Conservation (phyloP, 805 yeast genomes). For the Metschnikowia picachoensis region DNA sequence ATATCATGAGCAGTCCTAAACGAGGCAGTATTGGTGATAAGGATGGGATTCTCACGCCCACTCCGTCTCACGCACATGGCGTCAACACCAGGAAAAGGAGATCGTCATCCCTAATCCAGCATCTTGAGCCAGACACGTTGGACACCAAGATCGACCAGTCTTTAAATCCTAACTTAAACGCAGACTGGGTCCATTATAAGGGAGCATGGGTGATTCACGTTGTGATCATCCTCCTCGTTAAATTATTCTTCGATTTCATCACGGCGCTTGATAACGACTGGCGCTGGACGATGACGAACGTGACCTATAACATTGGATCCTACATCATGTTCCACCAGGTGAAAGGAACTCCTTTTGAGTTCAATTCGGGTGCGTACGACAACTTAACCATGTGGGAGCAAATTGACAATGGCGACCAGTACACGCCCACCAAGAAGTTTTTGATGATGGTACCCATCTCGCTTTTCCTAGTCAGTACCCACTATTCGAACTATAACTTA, state of each 20-base stretch:
- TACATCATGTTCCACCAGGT: slow-evolving; percentile 95
- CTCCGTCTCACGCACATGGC: slow-evolving; percentile 18
- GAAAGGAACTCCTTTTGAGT: slow-evolving; percentile 96
- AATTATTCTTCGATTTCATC: slow-evolving; percentile 71
- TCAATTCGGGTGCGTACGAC: slow-evolving; percentile 94
- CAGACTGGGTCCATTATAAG: slow-evolving; percentile 92
- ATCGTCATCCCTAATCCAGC: slow-evolving; percentile 84
- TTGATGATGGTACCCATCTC: slow-evolving; percentile 89
- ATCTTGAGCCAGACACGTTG: slow-evolving; percentile 86
- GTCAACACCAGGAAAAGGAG: slow-evolving; percentile 49
- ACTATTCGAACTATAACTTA: slow-evolving; percentile 82
- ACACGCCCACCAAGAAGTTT: slow-evolving; percentile 94
- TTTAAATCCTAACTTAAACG: slow-evolving; percentile 83
- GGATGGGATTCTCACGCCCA: slow-evolving; percentile 20
- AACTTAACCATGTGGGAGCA: slow-evolving; percentile 99
- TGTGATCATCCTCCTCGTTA: slow-evolving; percentile 71
- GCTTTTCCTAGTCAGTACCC: slow-evolving; percentile 81
- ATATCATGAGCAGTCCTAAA: slow-evolving; percentile 16
- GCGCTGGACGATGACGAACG: slow-evolving; percentile 91
- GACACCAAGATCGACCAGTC: slow-evolving; percentile 92
- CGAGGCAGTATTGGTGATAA: slow-evolving; percentile 14
- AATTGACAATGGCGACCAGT: slow-evolving; percentile 91
- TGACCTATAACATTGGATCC: slow-evolving; percentile 85
- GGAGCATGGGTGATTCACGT: slow-evolving; percentile 97
- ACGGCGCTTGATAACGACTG: slow-evolving; percentile 80